Conservation (phyloP, 2,329 filamentous ascomycete species). For the Rhynchosporium secalis region DNA sequence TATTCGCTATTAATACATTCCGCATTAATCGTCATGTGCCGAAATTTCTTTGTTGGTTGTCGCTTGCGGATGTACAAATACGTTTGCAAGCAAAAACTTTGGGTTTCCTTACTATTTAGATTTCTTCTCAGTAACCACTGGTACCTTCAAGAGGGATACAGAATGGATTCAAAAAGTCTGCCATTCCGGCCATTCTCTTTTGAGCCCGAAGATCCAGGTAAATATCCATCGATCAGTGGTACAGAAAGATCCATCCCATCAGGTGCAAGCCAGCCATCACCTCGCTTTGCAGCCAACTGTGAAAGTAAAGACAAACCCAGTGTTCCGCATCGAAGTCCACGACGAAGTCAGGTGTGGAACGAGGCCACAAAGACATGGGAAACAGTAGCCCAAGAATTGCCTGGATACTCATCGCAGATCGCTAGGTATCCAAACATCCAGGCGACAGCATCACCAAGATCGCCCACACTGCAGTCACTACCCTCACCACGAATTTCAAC, state of each 20-base stretch:
- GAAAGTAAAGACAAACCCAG: constrained; percentile 6
- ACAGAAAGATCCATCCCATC: background rate
- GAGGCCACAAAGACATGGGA: background rate
- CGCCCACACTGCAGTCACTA: too few relatives aligned
- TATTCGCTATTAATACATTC: background rate
- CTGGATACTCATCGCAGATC: background rate
- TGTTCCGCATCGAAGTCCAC: background rate
- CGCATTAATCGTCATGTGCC: background rate
- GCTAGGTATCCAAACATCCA: background rate
- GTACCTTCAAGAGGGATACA: background rate
- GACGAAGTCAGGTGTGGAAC: constrained; percentile 9
- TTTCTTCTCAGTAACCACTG: background rate
- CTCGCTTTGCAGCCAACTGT: constrained; percentile 6
- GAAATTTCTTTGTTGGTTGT: background rate
- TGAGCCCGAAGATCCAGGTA: background rate
- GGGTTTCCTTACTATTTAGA: background rate
- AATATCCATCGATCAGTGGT: background rate
- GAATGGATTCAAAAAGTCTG: background rate
- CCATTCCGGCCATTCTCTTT: background rate
- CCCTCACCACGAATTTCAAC: too few relatives aligned
- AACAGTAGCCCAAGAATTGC: background rate
- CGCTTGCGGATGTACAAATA: background rate
- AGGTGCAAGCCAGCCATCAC: background rate
- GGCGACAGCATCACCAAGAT: background rate
- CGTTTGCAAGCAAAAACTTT: background rate